Conservation (phyloP, 371 early-diverging fungal genomes). For the Mucor irregularis region DNA sequence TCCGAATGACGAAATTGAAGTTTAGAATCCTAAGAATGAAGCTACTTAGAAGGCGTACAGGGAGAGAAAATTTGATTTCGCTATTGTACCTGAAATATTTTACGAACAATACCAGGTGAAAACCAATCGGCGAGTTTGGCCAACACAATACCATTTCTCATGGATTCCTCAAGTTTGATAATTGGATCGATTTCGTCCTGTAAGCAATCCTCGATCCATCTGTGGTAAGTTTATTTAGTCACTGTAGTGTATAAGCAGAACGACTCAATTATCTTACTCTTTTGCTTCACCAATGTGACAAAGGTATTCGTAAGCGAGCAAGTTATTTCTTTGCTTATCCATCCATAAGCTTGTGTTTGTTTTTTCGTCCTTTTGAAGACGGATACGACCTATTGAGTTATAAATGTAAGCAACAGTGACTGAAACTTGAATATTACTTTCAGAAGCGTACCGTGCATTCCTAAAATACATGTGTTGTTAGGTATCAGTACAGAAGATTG, state of each 20-base stretch:
- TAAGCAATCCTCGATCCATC: conserved; percentile 96
- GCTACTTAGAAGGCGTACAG: neutral
- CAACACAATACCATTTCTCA: conserved; percentile 93
- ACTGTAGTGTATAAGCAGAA: too few species aligned
- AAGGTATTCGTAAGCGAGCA: conserved; percentile 98
- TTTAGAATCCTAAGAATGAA: conserved; percentile 63
- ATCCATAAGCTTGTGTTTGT: conserved; percentile 79
- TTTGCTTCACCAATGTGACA: conserved; percentile 99
- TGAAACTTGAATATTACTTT: neutral
- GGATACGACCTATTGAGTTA: conserved; percentile 53
- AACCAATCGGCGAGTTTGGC: conserved; percentile 91
- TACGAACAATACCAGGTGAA: conserved; percentile 80
- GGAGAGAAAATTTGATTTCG: too few species aligned
- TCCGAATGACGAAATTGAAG: conserved; percentile 98
- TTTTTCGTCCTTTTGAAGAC: conserved; percentile 59
- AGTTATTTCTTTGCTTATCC: conserved; percentile 91
- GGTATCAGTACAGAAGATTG: neutral
- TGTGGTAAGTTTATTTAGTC: too few species aligned
- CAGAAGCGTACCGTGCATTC: conserved; percentile 23
- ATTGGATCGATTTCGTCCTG: conserved; percentile 81
- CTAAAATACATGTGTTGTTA: conserved; percentile 7
- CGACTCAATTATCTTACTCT: conserved; percentile 77
- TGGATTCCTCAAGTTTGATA: conserved; percentile 82
- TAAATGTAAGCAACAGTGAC: neutral
- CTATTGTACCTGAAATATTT: conserved; percentile 82